Percentiles rank a stretch among this genome's conserved stretches.
Evolutionary conservation across 805 yeast species (phyloP).

Genomic region (Candida maris): DNA sequence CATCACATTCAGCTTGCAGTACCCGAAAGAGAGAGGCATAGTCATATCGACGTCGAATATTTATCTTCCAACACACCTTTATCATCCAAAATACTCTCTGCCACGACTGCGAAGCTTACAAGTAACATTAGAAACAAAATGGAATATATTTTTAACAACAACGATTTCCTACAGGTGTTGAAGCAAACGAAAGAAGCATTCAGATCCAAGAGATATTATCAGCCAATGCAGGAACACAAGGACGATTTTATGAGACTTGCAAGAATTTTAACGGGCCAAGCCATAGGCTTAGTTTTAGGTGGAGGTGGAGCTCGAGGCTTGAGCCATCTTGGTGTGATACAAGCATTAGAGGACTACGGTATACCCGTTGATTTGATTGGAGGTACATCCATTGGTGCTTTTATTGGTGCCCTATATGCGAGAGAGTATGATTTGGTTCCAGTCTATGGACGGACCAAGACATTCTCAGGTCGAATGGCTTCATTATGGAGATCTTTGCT

Average conservation of each 20-base stretch:
- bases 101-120: constrained; percentile 25
- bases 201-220: constrained; percentile 25
- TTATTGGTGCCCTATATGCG: constrained; percentile 94
- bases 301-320: constrained; percentile 98
- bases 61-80: constrained; percentile 5
- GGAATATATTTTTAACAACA: constrained; percentile 25
- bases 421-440: constrained; percentile 89
- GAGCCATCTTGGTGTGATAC: constrained; percentile 87
- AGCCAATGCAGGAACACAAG: constrained; percentile 54
- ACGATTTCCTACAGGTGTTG: constrained; percentile 27
- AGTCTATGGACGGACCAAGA: constrained; percentile 84
- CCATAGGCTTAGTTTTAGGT: constrained; percentile 90
- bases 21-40: constrained; percentile 7
- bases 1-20: constrained; percentile 78
- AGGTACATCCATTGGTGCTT: constrained; percentile 95
- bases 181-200: constrained; percentile 26
- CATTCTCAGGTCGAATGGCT: constrained; percentile 76
- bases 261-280: constrained; percentile 84
- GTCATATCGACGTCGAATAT: constrained; percentile 16
- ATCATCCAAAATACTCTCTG: constrained; percentile 13
- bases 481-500: constrained; percentile 80
- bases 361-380: constrained; percentile 93
- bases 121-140: constrained; percentile 26
- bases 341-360: constrained; percentile 86
- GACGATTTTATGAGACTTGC: constrained; percentile 89